Conservation (phyloP, 202 grass and related monocot genomes). For the Digitaria exilis region DNA sequence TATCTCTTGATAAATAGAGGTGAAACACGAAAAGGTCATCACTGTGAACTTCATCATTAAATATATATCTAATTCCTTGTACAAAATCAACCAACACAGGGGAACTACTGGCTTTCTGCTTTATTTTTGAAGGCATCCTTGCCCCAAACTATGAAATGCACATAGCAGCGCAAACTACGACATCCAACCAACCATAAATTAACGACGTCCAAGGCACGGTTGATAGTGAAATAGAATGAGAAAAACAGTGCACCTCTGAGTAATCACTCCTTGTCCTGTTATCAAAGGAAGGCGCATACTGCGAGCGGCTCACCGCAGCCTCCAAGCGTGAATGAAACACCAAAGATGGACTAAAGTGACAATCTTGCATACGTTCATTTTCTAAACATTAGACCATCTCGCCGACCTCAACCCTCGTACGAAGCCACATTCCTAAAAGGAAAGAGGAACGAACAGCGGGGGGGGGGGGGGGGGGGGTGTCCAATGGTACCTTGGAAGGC, state of each 20-base stretch:
- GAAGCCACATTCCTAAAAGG: neutral
- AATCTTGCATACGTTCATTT: neutral
- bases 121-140: neutral
- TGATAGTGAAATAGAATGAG: neutral
- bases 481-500: constrained; percentile 31
- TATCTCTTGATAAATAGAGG: neutral
- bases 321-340: constrained; percentile 16
- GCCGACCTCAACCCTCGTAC: neutral
- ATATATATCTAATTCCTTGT: neutral
- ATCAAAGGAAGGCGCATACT: too few relatives aligned
- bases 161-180: neutral
- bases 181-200: too few relatives aligned
- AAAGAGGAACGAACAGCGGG: too few relatives aligned
- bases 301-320: neutral
- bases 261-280: constrained; percentile 27
- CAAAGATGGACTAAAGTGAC: neutral
- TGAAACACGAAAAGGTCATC: neutral
- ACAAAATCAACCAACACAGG: neutral
- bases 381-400: neutral
- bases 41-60: neutral
- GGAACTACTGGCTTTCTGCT: neutral
- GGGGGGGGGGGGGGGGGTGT: too few relatives aligned
- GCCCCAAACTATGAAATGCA: neutral
- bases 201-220: neutral
- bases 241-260: neutral